Conservation (phyloP, 2,329 filamentous ascomycete genomes). For the Aureobasidium sp. region DNA sequence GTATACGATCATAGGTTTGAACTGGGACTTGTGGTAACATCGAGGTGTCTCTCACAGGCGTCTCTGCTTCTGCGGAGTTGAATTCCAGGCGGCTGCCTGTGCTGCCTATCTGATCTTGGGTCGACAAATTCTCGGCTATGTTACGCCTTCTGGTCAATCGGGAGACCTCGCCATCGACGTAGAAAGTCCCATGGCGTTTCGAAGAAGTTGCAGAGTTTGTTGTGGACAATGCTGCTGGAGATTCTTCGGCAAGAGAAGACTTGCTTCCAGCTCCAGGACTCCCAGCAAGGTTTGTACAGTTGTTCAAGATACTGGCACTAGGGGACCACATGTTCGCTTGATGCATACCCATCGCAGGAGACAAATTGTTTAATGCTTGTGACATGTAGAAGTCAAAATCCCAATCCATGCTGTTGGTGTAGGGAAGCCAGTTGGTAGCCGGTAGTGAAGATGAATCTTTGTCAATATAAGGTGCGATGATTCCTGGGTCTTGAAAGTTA, state of each 20-base stretch:
- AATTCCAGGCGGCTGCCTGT: not conserved
- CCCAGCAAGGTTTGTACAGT: not conserved
- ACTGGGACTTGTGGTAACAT: not conserved
- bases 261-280: not conserved
- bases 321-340: not conserved
- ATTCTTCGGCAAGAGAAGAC: not conserved
- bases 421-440: conserved; percentile 7
- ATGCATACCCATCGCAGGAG: not conserved
- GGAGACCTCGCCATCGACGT: conserved; percentile 1
- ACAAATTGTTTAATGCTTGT: conserved; percentile 5
- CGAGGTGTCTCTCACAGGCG: not conserved
- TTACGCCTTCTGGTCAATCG: conserved; percentile 4
- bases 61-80: not conserved
- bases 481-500: not conserved
- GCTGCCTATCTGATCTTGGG: not conserved
- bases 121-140: not conserved
- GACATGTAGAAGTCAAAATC: conserved; percentile 13
- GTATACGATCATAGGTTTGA: not conserved
- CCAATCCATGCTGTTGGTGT: not conserved
- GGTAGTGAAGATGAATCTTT: not conserved
- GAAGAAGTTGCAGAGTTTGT: not conserved
- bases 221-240: not conserved
- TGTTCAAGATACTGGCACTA: not conserved
- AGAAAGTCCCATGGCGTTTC: conserved; percentile 8
- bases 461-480: not conserved